These are phyloP conservation scores for Citrus australasica DNA, from an alignment of 345 rosid species.

Conservation along the genomic window DNA sequence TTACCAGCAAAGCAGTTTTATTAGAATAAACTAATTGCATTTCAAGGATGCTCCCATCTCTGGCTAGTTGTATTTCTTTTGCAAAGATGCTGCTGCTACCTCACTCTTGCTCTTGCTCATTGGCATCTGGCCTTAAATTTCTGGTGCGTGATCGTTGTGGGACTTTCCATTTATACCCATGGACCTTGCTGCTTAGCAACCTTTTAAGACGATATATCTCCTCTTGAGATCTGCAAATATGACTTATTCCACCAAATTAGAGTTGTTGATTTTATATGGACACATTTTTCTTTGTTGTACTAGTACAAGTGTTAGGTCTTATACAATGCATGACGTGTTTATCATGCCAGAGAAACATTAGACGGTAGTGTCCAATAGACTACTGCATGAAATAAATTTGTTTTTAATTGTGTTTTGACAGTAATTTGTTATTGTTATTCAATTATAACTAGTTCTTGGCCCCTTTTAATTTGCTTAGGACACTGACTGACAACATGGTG, in stretches of 20 bases:
- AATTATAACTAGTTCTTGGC: neutral
- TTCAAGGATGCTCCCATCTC: neutral
- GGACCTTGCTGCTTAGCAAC: neutral
- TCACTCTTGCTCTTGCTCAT: neutral
- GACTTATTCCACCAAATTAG: conserved; percentile 4
- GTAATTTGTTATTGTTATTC: neutral
- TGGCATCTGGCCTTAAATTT: neutral
- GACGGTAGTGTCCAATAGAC: neutral
- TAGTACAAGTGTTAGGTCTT: neutral
- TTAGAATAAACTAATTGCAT: neutral
- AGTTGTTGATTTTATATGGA: neutral
- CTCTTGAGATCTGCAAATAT: neutral
- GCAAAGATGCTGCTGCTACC: neutral
- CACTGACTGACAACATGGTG: conserved; percentile 90
- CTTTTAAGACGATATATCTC: neutral
- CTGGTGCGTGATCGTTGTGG: neutral
- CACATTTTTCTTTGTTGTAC: neutral
- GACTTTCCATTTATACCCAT: neutral
- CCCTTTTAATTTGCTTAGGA: conserved; percentile 34
- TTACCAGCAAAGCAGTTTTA: neutral
- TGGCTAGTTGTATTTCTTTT: neutral
- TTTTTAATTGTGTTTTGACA: neutral
- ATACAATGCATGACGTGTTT: neutral
- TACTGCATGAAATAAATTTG: neutral
- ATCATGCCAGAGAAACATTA: neutral